A percentile compares a stretch with the other conserved stretches of the same genome.
Conservation (phyloP, 148 eudicot genomes). For the Rhododendron simsii region DNA sequence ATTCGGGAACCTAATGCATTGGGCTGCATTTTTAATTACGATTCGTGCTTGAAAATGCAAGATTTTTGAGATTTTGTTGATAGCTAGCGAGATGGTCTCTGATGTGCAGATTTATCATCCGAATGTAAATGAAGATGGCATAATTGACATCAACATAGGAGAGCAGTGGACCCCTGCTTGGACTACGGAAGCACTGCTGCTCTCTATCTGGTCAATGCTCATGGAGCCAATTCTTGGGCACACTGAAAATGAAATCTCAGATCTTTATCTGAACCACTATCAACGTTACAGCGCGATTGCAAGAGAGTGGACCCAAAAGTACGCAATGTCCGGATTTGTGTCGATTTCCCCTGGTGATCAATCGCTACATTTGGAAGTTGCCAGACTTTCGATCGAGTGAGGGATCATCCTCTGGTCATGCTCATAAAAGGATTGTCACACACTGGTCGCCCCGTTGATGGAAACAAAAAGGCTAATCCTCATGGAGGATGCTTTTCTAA, state of each 20-base stretch:
- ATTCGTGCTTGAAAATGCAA: neutral
- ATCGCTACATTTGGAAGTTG: neutral
- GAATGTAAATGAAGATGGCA: neutral
- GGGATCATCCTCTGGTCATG: neutral
- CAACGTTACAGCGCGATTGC: neutral
- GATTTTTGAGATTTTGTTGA: neutral
- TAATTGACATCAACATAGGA: neutral
- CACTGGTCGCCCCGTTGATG: neutral
- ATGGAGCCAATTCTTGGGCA: neutral
- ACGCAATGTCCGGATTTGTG: neutral
- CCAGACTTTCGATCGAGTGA: neutral
- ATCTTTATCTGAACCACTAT: neutral
- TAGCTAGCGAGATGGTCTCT: neutral
- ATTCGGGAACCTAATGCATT: neutral
- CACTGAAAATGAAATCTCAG: neutral
- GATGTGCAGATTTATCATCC: slow-evolving; percentile 14
- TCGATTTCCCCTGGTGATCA: neutral
- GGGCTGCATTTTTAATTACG: neutral
- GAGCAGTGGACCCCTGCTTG: slow-evolving; percentile 3
- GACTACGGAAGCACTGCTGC: neutral
- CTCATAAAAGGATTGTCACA: neutral
- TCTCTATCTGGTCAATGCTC: slow-evolving; percentile 2
- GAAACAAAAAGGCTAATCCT: neutral
- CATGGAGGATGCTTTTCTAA: neutral
- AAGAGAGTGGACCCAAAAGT: neutral